These are phyloP conservation scores for Vigna reflexopilosa DNA, from an alignment of 306 rosid species.

Conservation along the genomic window DNA sequence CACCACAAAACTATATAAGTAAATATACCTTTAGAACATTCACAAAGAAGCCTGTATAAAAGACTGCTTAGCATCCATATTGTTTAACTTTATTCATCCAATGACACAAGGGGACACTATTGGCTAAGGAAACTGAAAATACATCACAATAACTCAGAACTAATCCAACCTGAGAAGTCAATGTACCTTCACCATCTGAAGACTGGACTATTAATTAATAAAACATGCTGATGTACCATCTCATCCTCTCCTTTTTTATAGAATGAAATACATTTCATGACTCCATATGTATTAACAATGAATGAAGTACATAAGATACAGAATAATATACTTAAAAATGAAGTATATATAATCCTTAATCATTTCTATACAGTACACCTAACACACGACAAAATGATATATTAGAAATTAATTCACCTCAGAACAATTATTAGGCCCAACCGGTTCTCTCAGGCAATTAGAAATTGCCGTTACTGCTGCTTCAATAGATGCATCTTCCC, in stretches of 20 bases:
- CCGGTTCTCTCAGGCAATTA: conserved; percentile 88
- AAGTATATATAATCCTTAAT: neutral
- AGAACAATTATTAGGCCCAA: conserved; percentile 82
- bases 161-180: neutral
- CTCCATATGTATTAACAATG: conserved; percentile 28
- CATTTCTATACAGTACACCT: conserved; percentile 28
- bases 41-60: neutral
- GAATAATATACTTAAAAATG: neutral
- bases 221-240: conserved; percentile 35
- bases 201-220: neutral
- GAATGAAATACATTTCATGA: conserved; percentile 33
- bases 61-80: neutral
- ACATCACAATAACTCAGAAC: neutral
- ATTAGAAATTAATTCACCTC: conserved; percentile 67
- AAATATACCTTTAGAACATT: neutral
- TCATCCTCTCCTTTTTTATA: conserved; percentile 21
- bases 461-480: conserved; percentile 93
- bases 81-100: neutral
- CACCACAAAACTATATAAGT: too few species aligned
- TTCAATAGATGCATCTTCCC: conserved; percentile 94
- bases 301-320: conserved; percentile 25
- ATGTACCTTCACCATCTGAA: conserved; percentile 4
- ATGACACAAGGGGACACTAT: neutral
- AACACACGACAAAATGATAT: conserved; percentile 10
- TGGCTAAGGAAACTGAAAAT: neutral